A percentile compares a stretch with the other conserved stretches of the same genome.
These are phyloP conservation scores for Volvox africanus DNA, from an alignment of 139 green algal species.

Conservation along the genomic window DNA sequence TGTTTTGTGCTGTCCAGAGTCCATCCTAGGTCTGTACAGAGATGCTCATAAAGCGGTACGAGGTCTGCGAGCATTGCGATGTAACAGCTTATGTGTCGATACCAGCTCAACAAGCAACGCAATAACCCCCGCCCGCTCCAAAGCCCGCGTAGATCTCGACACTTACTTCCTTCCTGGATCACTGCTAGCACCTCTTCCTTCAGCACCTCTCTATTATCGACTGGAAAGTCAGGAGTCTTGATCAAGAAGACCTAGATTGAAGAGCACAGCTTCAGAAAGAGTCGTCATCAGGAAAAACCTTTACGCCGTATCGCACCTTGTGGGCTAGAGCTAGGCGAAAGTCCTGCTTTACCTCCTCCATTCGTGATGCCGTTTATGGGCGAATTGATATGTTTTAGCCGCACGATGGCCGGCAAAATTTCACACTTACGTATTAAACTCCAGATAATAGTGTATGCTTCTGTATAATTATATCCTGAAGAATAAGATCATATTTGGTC, in stretches of 20 bases:
- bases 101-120: background rate
- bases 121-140: background rate
- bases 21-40: conserved; percentile 79
- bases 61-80: conserved; percentile 65
- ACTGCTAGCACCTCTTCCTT: conserved; percentile 59
- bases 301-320: conserved; percentile 30
- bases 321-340: conserved; percentile 48
- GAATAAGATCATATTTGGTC: too few relatives aligned
- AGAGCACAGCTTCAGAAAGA: background rate
- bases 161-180: conserved; percentile 66
- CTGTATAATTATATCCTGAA: too few relatives aligned
- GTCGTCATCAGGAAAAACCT: background rate
- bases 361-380: background rate
- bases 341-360: conserved; percentile 50
- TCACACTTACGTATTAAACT: too few relatives aligned
- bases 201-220: conserved; percentile 18
- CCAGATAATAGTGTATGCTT: too few relatives aligned
- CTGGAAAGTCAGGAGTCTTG: conserved; percentile 34
- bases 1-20: conserved; percentile 68
- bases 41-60: conserved; percentile 81
- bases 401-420: too few relatives aligned
- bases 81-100: background rate
- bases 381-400: too few relatives aligned
- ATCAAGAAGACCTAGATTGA: conserved; percentile 32
- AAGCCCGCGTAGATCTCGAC: conserved; percentile 55